Evolutionary conservation across 2,329 filamentous ascomycete species (phyloP).

Genomic region (Colletotrichum musae): DNA sequence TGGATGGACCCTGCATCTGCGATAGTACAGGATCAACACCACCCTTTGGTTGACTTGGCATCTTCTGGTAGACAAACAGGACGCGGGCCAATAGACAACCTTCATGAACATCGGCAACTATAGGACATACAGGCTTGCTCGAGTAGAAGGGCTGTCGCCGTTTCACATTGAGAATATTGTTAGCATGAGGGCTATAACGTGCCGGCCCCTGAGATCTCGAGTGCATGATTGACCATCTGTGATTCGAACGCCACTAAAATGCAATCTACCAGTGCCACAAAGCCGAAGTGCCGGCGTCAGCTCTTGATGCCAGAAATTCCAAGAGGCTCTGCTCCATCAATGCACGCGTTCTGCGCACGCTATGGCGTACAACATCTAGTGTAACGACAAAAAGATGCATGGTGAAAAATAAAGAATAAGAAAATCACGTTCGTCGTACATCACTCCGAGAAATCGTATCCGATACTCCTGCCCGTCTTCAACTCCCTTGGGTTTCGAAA

Average conservation of each 20-base stretch:
- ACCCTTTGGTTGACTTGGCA: too few relatives aligned
- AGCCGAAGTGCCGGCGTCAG: constrained; percentile 18
- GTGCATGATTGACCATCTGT: background rate
- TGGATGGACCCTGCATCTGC: too few relatives aligned
- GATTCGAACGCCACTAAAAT: constrained; percentile 26
- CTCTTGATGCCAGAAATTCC: constrained; percentile 30
- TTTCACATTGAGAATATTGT: background rate
- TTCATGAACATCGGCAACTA: too few relatives aligned
- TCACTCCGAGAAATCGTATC: constrained; percentile 15
- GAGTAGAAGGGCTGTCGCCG: background rate
- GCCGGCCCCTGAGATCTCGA: background rate
- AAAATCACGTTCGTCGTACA: constrained; percentile 29
- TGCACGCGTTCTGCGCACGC: constrained; percentile 17
- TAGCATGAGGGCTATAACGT: background rate
- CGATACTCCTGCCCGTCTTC: constrained; percentile 34
- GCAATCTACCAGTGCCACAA: constrained; percentile 16
- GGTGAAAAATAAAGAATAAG: background rate
- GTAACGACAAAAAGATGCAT: constrained; percentile 14
- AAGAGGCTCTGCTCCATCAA: constrained; percentile 26
- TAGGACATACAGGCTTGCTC: too few relatives aligned
- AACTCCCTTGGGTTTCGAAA: constrained; percentile 33
- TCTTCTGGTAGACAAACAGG: too few relatives aligned
- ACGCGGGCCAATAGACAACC: too few relatives aligned
- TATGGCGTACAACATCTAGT: constrained; percentile 25
- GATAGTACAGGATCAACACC: too few relatives aligned